Evolutionary conservation across 495 filamentous ascomycete genomes (phyloP).

Genomic region (Neurospora discreta): DNA sequence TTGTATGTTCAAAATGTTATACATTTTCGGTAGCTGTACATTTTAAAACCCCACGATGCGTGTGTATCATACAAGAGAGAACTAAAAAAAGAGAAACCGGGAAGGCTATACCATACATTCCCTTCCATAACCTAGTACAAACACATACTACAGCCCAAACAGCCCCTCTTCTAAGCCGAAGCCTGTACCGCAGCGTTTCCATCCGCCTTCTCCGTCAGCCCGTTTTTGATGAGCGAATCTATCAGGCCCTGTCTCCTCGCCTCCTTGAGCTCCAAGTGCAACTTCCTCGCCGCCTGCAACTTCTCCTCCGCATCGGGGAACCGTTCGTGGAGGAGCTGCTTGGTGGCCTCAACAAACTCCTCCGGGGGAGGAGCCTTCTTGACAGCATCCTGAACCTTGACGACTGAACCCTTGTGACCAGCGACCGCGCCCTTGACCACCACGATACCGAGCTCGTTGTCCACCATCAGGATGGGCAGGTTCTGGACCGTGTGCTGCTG

Average conservation of each 20-base stretch:
- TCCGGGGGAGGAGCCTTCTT: slow-evolving; percentile 75
- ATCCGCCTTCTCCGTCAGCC: neutral
- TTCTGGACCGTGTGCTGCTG: slow-evolving; percentile 81
- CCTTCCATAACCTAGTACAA: slow-evolving; percentile 1
- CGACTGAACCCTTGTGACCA: slow-evolving; percentile 72
- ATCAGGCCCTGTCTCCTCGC: slow-evolving; percentile 28
- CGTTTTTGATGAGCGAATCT: slow-evolving; percentile 7
- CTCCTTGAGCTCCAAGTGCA: slow-evolving; percentile 32
- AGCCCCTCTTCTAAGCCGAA: neutral
- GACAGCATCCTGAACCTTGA: slow-evolving; percentile 81
- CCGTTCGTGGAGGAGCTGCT: slow-evolving; percentile 24
- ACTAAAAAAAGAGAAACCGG: neutral
- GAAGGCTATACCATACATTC: slow-evolving; percentile 2
- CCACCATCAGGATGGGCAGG: slow-evolving; percentile 75
- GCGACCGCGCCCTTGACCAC: slow-evolving; percentile 77
- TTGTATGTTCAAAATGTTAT: neutral
- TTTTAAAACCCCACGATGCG: slow-evolving; percentile 2
- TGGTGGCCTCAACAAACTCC: slow-evolving; percentile 28
- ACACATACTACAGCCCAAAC: neutral
- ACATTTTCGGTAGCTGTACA: slow-evolving; percentile 12
- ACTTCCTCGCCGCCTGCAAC: slow-evolving; percentile 26
- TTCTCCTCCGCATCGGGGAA: slow-evolving; percentile 25
- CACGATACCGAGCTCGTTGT: slow-evolving; percentile 73
- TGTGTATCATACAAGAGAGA: slow-evolving; percentile 9
- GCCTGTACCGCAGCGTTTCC: slow-evolving; percentile 5